Evolutionary conservation across 176 grass and related monocot species (phyloP), one percentile per base, ranked within the genome.

Genomic region (Triticum monococcum): DNA sequence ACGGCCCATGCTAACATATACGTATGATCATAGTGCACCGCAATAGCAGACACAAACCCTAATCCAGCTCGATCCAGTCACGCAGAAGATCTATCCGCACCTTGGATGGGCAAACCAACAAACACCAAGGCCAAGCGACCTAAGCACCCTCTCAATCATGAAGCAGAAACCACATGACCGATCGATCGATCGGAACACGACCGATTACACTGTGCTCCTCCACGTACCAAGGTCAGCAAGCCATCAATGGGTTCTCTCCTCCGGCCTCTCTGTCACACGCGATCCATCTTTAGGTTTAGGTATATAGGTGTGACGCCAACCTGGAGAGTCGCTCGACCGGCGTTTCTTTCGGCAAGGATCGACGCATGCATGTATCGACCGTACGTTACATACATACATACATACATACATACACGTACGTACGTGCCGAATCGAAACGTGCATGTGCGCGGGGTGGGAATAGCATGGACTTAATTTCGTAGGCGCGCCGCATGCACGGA

Each of bases 111-210:
- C 52, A 30, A 59, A 61, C 10, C 41, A 46, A 41, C 33, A 48
- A 48, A 9, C 79, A 72, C 8, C 4, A 73, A 79, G 28, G 84
- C 69, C 75, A 68, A 43, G 57, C 68, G 54, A 13, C 12, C 2
- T 52, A 62, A 41, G 18, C 16, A 43, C 9, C 54, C 54, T 7
- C 4, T 38, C 71, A 77, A 61, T 77, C 22, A 79, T 18, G 65
- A 64, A 64, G 38, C 64, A 84, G 75, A 72, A 89, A 79, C 54
- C 75, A 84, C 26, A 84, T 64, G 82, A 79, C 32, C 24, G 64
- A 67, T 67, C 23, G 23, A 12, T 12, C 41, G 45, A 48, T 16
- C 14, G 5, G 12, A 75, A 12, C 12, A 17, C 45, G 45, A 24
- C 26, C 72, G n/a, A 50, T 75, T 9, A 28, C 40, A 77, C 32